Percentiles rank a stretch among this genome's conserved stretches.
Evolutionary conservation across 345 rosid genomes (phyloP).

Genomic region (Aquilaria yunnanensis): DNA sequence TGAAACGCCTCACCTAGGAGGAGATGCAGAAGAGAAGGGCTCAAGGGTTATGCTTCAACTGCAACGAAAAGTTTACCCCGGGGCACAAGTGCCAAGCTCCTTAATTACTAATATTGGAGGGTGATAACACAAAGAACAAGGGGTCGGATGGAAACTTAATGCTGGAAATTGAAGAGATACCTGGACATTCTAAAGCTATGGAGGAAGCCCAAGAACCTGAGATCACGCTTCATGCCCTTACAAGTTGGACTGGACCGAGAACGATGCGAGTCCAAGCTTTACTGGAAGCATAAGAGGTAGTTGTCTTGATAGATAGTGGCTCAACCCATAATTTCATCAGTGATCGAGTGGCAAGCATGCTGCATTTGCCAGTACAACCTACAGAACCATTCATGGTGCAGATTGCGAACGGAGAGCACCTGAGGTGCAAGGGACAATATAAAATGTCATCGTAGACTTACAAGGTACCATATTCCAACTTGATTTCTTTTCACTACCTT

Average conservation of each 20-base stretch:
- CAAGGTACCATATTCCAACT: conserved; percentile 1
- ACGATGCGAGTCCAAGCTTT: not conserved
- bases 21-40: too few relatives aligned
- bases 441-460: not conserved
- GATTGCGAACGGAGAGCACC: not conserved
- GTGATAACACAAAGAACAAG: not conserved
- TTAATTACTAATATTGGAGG: too few relatives aligned
- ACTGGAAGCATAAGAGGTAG: not conserved
- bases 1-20: not conserved
- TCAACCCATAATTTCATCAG: too few relatives aligned
- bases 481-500: not conserved
- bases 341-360: not conserved
- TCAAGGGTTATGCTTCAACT: too few relatives aligned
- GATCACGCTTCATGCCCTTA: not conserved
- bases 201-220: not conserved
- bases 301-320: conserved; percentile 5
- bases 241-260: not conserved
- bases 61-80: too few relatives aligned
- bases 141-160: not conserved
- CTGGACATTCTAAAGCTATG: not conserved
- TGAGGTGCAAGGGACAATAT: not conserved
- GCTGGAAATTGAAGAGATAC: not conserved
- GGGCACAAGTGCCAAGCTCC: too few relatives aligned
- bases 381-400: not conserved
- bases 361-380: not conserved